Percentiles rank a stretch among this genome's conserved stretches.
phyloP scores from a whole-genome alignment of 2,329 filamentous ascomycete species.

The Drechslerella dactyloides region DNA sequence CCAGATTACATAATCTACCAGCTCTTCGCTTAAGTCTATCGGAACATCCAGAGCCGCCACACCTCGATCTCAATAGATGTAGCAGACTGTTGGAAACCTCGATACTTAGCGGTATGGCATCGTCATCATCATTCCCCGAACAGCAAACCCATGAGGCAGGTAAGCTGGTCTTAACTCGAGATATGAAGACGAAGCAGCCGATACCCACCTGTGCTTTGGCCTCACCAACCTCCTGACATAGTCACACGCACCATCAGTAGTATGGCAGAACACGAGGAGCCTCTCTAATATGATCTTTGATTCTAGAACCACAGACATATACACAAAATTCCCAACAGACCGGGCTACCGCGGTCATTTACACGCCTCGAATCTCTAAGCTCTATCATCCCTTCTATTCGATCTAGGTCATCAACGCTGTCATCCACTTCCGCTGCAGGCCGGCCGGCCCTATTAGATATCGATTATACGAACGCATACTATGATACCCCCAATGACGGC shows the following conservation, averaged over 20 bases:
- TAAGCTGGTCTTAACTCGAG: conserved; percentile 11
- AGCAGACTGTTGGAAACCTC: too few species aligned
- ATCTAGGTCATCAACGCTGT: conserved; percentile 51
- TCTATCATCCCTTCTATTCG: conserved; percentile 2
- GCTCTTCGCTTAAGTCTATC: too few species aligned
- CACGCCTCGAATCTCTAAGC: conserved; percentile 59
- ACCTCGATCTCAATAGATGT: too few species aligned
- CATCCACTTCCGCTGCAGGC: conserved; percentile 45
- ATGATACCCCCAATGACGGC: conserved; percentile 25
- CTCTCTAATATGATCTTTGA: conserved; percentile 37
- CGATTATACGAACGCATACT: conserved; percentile 26
- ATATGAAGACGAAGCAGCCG: background rate
- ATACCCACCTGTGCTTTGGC: background rate
- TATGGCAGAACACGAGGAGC: background rate
- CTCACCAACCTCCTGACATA: background rate
- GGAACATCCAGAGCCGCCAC: too few species aligned
- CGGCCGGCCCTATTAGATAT: conserved; percentile 35
- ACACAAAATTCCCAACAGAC: conserved; percentile 57
- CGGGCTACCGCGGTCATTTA: conserved; percentile 61
- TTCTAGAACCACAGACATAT: conserved; percentile 53
- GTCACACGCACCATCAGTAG: background rate
- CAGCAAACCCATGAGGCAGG: conserved; percentile 19
- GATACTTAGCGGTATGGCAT: conserved; percentile 17
- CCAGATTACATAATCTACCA: too few species aligned
- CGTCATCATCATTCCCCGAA: conserved; percentile 7